Base-by-base conservation (phyloP, 164 flowering plant species). In the Annona squamosa region DNA sequence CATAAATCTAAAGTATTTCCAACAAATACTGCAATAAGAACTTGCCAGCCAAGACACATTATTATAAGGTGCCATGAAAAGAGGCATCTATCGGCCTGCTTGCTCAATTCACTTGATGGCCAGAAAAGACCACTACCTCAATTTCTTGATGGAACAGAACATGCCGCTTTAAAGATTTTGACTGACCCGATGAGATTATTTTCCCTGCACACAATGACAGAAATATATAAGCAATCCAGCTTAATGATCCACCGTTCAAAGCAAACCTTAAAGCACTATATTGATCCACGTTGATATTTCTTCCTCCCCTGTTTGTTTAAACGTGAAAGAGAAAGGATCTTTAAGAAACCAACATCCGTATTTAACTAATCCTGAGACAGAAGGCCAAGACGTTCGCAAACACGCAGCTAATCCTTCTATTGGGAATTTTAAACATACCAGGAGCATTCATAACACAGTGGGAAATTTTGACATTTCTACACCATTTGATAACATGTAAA, bases 161-260 rank as follows among this genome's bases (percentile, higher is more conserved):
- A 43, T 81, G 84, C 44, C 67, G 59, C 72, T 76, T 82, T 57
- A 82, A 74, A 6, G 94, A 86, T 85, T 85, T 96, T 48, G 96
- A 82, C 63, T 90, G 91, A 75, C 46, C 72, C 87, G 87, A 83
- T 0, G 70, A 75, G 46, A 77, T 77, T 82, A 79, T 90, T 78
- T 82, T 89, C 68, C 89, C 98, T 96, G 69, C 6, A 74, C 75
- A 79, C 7, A 52, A 52, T 3, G 3, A 10, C 59, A 52, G 13
- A 5, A 52, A 16, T 16, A 52, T 52, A 9, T 52, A 52, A 52
- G 59, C 17, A 52, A 52, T 10, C 59, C 37, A 26, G 37, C 37
- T 26, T 26, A 26, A 26, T 26, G 37, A 26, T 26, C 37, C 37
- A 26, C 37, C 37, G 37, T 26, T 26, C 37, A 26, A 26, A 26